A percentile compares a stretch with the other conserved stretches of the same genome.
Evolutionary conservation across 2,329 filamentous ascomycete species (phyloP).

Genomic region (Amauroascus verrucosus): DNA sequence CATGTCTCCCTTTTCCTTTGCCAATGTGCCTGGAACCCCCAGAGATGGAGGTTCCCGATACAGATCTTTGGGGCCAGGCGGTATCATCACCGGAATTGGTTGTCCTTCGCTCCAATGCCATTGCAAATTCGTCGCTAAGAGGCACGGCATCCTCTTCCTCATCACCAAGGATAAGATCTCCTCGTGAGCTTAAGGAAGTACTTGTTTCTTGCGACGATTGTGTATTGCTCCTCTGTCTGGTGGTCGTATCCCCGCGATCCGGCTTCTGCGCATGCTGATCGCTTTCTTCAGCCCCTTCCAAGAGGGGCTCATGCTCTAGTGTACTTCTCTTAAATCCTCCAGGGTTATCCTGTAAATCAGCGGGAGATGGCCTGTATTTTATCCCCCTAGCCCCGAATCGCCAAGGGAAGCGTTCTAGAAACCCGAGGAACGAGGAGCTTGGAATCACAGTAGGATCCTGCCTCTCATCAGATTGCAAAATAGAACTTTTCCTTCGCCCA

Average conservation of each 20-base stretch:
- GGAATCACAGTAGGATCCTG: conserved; percentile 80
- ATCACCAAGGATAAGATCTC: conserved; percentile 84
- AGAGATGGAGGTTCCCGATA: conserved; percentile 41
- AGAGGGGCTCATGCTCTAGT: conserved; percentile 55
- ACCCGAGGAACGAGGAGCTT: conserved; percentile 73
- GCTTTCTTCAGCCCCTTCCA: conserved; percentile 50
- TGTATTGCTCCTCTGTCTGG: conserved; percentile 60
- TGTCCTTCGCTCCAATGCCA: conserved; percentile 64
- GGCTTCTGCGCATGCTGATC: conserved; percentile 22
- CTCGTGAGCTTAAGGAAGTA: conserved; percentile 76
- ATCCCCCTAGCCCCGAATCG: conserved; percentile 67
- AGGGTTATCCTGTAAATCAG: conserved; percentile 80
- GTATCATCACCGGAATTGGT: conserved; percentile 54
- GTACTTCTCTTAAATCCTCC: conserved; percentile 43
- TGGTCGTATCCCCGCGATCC: conserved; percentile 26
- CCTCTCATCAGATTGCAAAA: conserved; percentile 40
- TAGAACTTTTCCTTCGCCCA: conserved; percentile 48
- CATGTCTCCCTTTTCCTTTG: conserved; percentile 27
- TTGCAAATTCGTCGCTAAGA: conserved; percentile 82
- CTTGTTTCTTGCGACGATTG: conserved; percentile 69
- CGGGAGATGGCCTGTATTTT: conserved; percentile 81
- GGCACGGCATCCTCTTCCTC: conserved; percentile 91
- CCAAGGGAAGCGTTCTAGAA: conserved; percentile 73
- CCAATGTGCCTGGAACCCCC: conserved; percentile 31
- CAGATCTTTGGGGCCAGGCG: conserved; percentile 34